Base-by-base conservation (phyloP, 164 flowering plant genomes). In the Cinnamomum micranthum region DNA sequence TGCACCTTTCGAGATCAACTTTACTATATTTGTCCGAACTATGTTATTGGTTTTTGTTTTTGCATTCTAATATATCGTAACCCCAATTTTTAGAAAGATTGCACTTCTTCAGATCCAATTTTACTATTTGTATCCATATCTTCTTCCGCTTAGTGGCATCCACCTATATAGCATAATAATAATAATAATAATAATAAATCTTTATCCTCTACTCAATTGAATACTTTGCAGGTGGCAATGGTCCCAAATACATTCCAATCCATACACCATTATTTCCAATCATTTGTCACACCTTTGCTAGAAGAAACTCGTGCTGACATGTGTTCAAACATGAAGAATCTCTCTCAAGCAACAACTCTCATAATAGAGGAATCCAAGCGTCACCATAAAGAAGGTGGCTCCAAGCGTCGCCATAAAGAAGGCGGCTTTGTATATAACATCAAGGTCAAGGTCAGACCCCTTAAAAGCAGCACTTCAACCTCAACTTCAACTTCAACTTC, bases 261-360 rank as follows among this genome's bases (percentile, higher is more conserved):
- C 0, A 83, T 82, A 13, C 64, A 78, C 13, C 83, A 86, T 2
- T 89, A 89, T 78, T 75, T 87, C 65, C 75, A 80, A 19, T 87
- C 91, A 0, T 91, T 58, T 73, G 59, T 76, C 6, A 77, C 67
- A 31, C 94, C 97, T 41, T 78, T 89, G 59, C 51, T 84, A 24
- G 92, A 89, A 74, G 92, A 89, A 79, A 86, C 87, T 33, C 87
- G 89, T 23, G 81, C 87, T 2, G 84, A 81, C 22, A 15, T 93
- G 55, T 75, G 47, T 33, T 82, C 92, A 3, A 81, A 82, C 62
- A 51, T 93, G 86, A 87, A 90, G 58, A 64, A 55, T 24, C 68
- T 90, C 15, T 65, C 78, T 1, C 33, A 70, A 10, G 87, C 89
- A 12, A 95, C 95, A 6, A 82, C 31, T 79, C 84, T 87, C 19